Conservation (phyloP, 1,284 basidiomycete genomes). For the Malassezia furfur region DNA sequence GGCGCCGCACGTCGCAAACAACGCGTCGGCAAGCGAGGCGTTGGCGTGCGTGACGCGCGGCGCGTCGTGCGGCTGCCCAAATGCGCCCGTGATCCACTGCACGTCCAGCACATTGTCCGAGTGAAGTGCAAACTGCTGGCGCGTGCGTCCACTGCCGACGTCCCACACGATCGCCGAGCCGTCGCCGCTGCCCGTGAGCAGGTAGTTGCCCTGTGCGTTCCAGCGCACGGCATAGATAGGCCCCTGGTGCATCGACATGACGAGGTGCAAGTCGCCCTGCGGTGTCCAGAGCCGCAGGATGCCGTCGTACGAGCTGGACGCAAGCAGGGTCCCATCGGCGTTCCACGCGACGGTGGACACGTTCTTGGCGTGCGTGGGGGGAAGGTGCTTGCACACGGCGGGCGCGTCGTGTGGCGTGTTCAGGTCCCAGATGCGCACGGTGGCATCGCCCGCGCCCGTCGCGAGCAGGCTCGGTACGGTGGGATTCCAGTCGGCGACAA, state of each 20-base stretch:
- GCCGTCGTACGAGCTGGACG: constrained; percentile 46
- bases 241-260: constrained; percentile 49
- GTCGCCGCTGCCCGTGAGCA: constrained; percentile 43
- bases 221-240: constrained; percentile 46
- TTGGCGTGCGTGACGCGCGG: constrained; percentile 11
- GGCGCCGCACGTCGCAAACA: constrained; percentile 45
- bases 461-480: constrained; percentile 45
- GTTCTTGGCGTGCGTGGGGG: constrained; percentile 43
- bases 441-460: constrained; percentile 45
- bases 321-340: constrained; percentile 46
- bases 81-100: constrained; percentile 36
- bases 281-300: constrained; percentile 48
- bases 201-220: constrained; percentile 44
- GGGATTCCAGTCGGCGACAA: constrained; percentile 47
- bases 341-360: constrained; percentile 47
- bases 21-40: constrained; percentile 26
- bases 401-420: constrained; percentile 24
- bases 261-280: constrained; percentile 46
- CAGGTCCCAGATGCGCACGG: constrained; percentile 48
- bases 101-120: constrained; percentile 44
- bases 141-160: constrained; percentile 41
- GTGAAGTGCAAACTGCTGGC: constrained; percentile 42
- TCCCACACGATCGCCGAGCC: constrained; percentile 48
- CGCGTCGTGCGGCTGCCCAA: not conserved
- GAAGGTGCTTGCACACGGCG: constrained; percentile 46